A percentile compares a stretch with the other conserved stretches of the same genome.
These are phyloP conservation scores for Claviceps sp. DNA, from an alignment of 2,329 filamentous ascomycete species.

Conservation along the genomic window DNA sequence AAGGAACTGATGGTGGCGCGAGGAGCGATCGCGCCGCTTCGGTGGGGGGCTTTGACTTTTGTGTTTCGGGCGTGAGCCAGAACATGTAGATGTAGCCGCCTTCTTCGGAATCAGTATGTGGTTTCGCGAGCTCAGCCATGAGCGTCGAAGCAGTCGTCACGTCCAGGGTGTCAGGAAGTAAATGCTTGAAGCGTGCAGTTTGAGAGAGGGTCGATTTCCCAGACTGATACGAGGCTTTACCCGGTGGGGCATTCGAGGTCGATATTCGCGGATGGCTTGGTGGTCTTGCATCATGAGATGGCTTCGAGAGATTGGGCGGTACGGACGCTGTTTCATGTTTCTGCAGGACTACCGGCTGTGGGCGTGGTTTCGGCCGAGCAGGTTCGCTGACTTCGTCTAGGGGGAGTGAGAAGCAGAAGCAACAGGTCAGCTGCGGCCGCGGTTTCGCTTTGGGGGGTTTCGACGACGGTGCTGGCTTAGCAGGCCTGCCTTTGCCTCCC, in stretches of 20 bases:
- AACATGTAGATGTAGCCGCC: slow-evolving; percentile 98
- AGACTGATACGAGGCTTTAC: slow-evolving; percentile 17
- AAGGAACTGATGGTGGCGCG: slow-evolving; percentile 29
- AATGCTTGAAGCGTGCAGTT: slow-evolving; percentile 21
- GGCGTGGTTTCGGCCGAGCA: slow-evolving; percentile 14
- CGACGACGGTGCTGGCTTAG: slow-evolving; percentile 12
- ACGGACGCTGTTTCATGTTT: slow-evolving; percentile 20
- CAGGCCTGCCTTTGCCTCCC: slow-evolving; percentile 9
- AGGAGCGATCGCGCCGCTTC: slow-evolving; percentile 49
- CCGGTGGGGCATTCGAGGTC: slow-evolving; percentile 13
- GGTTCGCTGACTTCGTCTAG: slow-evolving; percentile 27
- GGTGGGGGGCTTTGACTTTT: slow-evolving; percentile 38
- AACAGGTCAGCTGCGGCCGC: slow-evolving; percentile 26
- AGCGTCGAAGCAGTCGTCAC: slow-evolving; percentile 58
- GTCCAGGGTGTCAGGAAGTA: slow-evolving; percentile 56
- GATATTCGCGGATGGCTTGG: not conserved
- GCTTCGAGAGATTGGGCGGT: slow-evolving; percentile 7
- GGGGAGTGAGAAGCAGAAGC: slow-evolving; percentile 40
- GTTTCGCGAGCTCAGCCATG: slow-evolving; percentile 61
- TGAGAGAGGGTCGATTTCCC: slow-evolving; percentile 20
- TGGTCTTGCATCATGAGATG: not conserved
- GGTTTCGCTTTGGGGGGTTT: slow-evolving; percentile 11
- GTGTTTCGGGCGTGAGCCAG: slow-evolving; percentile 64
- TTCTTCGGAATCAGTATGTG: slow-evolving; percentile 54
- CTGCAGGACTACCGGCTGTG: slow-evolving; percentile 24